Evolutionary conservation across 257 asterid species (phyloP).

Genomic region (Solanum bulbocastanum): DNA sequence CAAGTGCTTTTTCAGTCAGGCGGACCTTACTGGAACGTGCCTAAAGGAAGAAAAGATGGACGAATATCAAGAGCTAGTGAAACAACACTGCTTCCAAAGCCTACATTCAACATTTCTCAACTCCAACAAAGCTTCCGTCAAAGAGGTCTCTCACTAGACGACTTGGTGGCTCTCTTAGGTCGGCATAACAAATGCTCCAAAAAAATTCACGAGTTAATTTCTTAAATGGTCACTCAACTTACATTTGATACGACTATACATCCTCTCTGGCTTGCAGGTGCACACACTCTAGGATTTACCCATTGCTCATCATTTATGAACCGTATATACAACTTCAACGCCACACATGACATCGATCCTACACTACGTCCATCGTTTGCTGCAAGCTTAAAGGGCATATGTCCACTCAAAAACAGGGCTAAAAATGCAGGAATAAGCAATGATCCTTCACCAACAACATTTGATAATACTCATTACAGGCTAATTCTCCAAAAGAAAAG

Average conservation of each 20-base stretch:
- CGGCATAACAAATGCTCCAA: not conserved
- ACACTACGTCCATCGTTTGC: slow-evolving; percentile 56
- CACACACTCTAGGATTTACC: slow-evolving; percentile 74
- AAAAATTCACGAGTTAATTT: too few species aligned
- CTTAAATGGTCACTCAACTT: not conserved
- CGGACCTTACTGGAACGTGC: slow-evolving; percentile 71
- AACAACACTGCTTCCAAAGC: slow-evolving; percentile 50
- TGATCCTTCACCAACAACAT: slow-evolving; percentile 64
- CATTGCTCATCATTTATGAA: slow-evolving; percentile 67
- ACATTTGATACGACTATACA: not conserved
- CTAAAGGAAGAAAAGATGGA: slow-evolving; percentile 79
- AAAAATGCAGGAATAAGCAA: slow-evolving; percentile 53
- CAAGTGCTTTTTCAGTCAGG: slow-evolving; percentile 35
- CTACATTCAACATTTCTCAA: slow-evolving; percentile 49
- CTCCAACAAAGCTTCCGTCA: slow-evolving; percentile 47
- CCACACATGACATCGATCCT: slow-evolving; percentile 67
- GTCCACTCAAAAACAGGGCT: slow-evolving; percentile 37
- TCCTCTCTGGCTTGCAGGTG: slow-evolving; percentile 33
- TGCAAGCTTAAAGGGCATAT: slow-evolving; percentile 29
- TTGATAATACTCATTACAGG: slow-evolving; percentile 67
- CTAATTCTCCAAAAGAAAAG: slow-evolving; percentile 39
- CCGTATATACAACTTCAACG: slow-evolving; percentile 56
- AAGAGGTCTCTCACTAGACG: slow-evolving; percentile 55
- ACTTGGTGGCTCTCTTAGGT: slow-evolving; percentile 73
- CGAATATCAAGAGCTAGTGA: slow-evolving; percentile 60